Evolutionary conservation across 495 filamentous ascomycete genomes (phyloP), one percentile per base, ranked within the genome.

Genomic region (Xylaria intraflava): DNA sequence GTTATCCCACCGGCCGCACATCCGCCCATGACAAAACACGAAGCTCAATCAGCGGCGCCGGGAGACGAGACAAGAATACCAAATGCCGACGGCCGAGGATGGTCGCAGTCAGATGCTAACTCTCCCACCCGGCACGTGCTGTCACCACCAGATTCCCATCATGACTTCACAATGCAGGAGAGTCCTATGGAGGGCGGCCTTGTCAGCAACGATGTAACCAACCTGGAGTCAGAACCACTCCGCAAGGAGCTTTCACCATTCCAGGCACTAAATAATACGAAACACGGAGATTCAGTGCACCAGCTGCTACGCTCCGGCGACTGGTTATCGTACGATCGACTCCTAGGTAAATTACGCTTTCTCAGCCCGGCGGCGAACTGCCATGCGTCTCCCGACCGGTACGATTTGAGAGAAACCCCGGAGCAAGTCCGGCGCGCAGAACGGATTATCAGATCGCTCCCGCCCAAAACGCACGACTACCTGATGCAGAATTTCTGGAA

Each of bases 401-500:
- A 56, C 31, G 46, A 55, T 23, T 47, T 53, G 6, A 58, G 46
- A 24, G 62, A 59, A 17, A 56, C 53, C 3, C 56, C 66, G 3
- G 71, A 75, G 45, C 72, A 75, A 49, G 56, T 57, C n/a, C 64
- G 68, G 30, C 57, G 73, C 49, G 69, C 72, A 0, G 71, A 76
- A 60, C 69, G 69, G 7, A 64, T 74, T 43, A 75, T 81, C 38
- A 55, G 68, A 11, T 60, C 65, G 11, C 65, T 81, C 7, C 60
- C 62, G 0, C 40, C 69, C 9, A 66, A 70, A 38, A 78, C 73
- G 0, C 70, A 77, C 39, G 77, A 79, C 49, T 72, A 79, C 46
- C 68, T 81, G 3, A 76, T 79, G 74, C 58, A 67, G 12, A 64
- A 70, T 16, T 81, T 79, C 59, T 79, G 75, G 75, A 66, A 70